Conservation (phyloP, 345 rosid species). For the Pistacia atlantica region DNA sequence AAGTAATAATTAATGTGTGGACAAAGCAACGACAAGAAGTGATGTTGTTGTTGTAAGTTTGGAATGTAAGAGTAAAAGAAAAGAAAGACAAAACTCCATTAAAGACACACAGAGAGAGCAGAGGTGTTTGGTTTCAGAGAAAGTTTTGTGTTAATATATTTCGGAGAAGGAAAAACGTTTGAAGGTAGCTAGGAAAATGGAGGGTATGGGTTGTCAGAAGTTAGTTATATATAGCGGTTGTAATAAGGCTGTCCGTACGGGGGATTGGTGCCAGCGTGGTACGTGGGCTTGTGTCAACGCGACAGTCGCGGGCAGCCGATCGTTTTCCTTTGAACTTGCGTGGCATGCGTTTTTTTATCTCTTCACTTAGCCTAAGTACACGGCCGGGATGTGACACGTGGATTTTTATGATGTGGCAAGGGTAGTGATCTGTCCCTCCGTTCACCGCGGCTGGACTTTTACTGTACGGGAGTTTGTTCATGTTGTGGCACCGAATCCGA, state of each 20-base stretch:
- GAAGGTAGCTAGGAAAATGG: slow-evolving; percentile 34
- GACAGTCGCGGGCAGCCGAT: slow-evolving; percentile 21
- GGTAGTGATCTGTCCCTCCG: neutral
- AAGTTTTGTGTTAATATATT: neutral
- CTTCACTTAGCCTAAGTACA: neutral
- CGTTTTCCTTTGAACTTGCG: slow-evolving; percentile 6
- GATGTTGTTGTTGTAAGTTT: neutral
- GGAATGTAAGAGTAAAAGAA: neutral
- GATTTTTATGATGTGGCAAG: neutral
- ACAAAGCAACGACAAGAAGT: too few species aligned
- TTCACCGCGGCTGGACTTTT: neutral
- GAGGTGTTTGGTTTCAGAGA: slow-evolving; percentile 8
- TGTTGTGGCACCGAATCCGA: neutral
- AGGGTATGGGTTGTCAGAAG: slow-evolving; percentile 41
- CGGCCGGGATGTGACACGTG: neutral
- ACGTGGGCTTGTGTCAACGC: slow-evolving; percentile 31
- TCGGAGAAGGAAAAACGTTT: slow-evolving; percentile 17
- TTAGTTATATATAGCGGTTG: slow-evolving; percentile 25
- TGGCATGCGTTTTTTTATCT: neutral
- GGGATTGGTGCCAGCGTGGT: slow-evolving; percentile 18
- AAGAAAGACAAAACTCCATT: slow-evolving; percentile 14
- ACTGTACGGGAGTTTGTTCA: too few species aligned
- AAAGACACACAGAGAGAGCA: neutral
- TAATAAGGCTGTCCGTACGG: slow-evolving; percentile 25
- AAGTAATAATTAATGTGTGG: too few species aligned